These are phyloP conservation scores for Chlamydomonas schloesseri DNA, from an alignment of 139 green algal genomes.

Conservation along the genomic window DNA sequence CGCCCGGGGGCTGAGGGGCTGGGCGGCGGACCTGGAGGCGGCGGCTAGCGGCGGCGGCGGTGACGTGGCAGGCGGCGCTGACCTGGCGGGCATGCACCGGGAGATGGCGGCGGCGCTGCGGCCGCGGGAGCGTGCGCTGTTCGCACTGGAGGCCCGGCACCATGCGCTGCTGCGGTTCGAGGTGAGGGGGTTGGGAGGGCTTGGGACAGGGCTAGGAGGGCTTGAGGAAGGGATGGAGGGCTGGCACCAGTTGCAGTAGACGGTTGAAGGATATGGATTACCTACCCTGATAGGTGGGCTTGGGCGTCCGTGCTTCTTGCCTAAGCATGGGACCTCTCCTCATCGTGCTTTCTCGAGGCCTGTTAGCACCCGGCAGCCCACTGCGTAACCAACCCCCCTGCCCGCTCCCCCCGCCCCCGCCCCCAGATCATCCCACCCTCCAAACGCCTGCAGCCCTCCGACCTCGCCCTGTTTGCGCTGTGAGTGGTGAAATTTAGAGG, in stretches of 20 bases:
- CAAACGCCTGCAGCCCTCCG: not conserved
- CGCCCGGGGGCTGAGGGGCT: not conserved
- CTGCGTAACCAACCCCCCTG: too few species aligned
- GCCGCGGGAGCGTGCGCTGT: conserved; percentile 21
- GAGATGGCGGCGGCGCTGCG: not conserved
- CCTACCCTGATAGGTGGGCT: too few species aligned
- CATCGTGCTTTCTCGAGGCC: too few species aligned
- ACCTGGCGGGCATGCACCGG: not conserved
- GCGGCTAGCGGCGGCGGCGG: too few species aligned
- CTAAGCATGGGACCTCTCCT: too few species aligned
- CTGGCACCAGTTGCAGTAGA: too few species aligned
- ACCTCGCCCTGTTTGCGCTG: conserved; percentile 19
- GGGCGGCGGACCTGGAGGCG: not conserved
- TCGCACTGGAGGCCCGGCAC: conserved; percentile 3
- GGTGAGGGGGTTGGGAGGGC: not conserved
- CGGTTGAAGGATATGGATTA: too few species aligned
- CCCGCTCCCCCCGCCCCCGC: not conserved
- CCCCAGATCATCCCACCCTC: not conserved
- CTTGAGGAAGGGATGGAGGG: not conserved
- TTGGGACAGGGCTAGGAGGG: not conserved
- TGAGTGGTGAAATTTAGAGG: too few species aligned
- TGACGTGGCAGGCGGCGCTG: not conserved
- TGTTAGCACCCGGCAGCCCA: too few species aligned
- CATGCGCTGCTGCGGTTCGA: conserved; percentile 7
- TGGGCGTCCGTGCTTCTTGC: too few species aligned